Conservation (phyloP, 1,284 basidiomycete genomes). For the Flammula alnicola region DNA sequence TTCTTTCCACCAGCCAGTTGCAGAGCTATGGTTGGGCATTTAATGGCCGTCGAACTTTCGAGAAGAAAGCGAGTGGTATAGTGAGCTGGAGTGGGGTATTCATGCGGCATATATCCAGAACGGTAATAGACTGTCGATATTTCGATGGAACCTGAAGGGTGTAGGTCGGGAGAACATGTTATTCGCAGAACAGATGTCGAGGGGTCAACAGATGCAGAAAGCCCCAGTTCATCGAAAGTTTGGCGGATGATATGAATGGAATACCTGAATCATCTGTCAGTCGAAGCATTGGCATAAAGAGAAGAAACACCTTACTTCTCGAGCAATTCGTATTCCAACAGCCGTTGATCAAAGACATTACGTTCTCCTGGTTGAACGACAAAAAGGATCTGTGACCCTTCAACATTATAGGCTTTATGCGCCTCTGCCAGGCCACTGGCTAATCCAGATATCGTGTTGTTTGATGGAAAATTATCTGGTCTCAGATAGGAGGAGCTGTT, state of each 20-base stretch:
- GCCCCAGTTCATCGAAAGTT: slow-evolving; percentile 72
- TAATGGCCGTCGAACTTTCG: slow-evolving; percentile 85
- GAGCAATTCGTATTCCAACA: slow-evolving; percentile 85
- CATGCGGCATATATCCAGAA: slow-evolving; percentile 85
- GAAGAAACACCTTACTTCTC: slow-evolving; percentile 56
- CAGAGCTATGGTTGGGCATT: slow-evolving; percentile 90
- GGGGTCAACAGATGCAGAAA: slow-evolving; percentile 52
- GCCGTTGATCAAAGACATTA: slow-evolving; percentile 96
- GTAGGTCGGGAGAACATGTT: slow-evolving; percentile 37
- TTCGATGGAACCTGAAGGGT: slow-evolving; percentile 50
- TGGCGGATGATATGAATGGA: slow-evolving; percentile 75
- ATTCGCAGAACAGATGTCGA: slow-evolving; percentile 50
- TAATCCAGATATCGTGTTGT: slow-evolving; percentile 75
- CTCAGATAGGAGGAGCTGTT: slow-evolving; percentile 59
- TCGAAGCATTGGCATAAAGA: slow-evolving; percentile 1
- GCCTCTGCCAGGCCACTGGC: slow-evolving; percentile 80
- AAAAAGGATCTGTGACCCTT: slow-evolving; percentile 77
- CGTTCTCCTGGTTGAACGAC: slow-evolving; percentile 90
- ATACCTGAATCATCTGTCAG: slow-evolving; percentile 50
- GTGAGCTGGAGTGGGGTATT: slow-evolving; percentile 67
- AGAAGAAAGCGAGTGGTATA: slow-evolving; percentile 80
- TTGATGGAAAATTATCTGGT: slow-evolving; percentile 69
- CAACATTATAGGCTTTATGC: slow-evolving; percentile 74
- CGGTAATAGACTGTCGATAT: slow-evolving; percentile 90
- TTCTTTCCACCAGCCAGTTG: slow-evolving; percentile 97